Evolutionary conservation across 2,329 filamentous ascomycete species (phyloP).

Genomic region (Penicillium glabrum): DNA sequence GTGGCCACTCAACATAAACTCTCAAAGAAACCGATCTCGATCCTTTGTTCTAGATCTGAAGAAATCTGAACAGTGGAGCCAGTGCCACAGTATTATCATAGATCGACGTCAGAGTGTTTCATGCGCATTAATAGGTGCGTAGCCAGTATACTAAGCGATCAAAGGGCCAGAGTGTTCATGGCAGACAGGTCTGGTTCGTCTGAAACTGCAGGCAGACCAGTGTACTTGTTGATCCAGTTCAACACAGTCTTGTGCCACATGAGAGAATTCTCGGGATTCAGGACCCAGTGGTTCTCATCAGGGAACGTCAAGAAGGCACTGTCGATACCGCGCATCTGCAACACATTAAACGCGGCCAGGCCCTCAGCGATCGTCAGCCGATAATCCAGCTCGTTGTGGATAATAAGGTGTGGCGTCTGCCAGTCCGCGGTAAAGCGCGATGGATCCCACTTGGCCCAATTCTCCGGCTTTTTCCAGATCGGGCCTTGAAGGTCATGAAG

Average conservation of each 20-base stretch:
- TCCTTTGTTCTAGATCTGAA: conserved; percentile 12
- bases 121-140: not conserved
- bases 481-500: conserved; percentile 53
- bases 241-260: conserved; percentile 88
- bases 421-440: conserved; percentile 64
- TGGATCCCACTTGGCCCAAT: conserved; percentile 61
- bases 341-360: conserved; percentile 78
- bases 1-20: not conserved
- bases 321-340: conserved; percentile 72
- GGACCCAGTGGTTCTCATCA: conserved; percentile 77
- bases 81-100: not conserved
- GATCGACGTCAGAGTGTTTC: not conserved
- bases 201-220: conserved; percentile 50
- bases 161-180: conserved; percentile 22
- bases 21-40: not conserved
- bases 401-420: conserved; percentile 83
- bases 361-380: conserved; percentile 83
- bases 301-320: conserved; percentile 80
- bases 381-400: conserved; percentile 90
- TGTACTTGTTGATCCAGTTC: conserved; percentile 67
- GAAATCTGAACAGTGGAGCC: not conserved
- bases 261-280: conserved; percentile 87
- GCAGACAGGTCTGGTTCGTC: conserved; percentile 25
- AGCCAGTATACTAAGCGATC: not conserved
- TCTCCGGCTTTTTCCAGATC: conserved; percentile 50